phyloP scores from a whole-genome alignment of 2,329 filamentous ascomycete genomes.

The Alternaria sp. region DNA sequence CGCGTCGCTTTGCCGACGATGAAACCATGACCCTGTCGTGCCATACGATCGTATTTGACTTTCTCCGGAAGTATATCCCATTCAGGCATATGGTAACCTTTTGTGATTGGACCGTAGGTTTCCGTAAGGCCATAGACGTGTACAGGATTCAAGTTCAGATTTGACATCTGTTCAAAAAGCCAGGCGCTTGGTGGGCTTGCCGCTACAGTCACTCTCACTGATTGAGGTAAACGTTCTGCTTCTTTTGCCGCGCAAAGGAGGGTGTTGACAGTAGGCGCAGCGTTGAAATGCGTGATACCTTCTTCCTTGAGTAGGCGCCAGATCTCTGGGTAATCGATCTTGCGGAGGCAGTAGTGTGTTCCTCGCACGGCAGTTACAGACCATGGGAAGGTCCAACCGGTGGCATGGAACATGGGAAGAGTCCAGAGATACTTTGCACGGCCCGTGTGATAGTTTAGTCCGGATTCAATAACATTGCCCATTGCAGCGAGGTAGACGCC shows the following conservation, averaged over 20 bases:
- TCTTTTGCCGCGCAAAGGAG: constrained; percentile 82
- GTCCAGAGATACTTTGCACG: constrained; percentile 90
- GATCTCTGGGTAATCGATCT: constrained; percentile 93
- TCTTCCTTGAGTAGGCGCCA: constrained; percentile 90
- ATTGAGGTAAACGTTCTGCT: constrained; percentile 72
- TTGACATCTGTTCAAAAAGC: constrained; percentile 91
- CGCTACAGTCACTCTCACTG: constrained; percentile 89
- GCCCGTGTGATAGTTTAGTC: constrained; percentile 74
- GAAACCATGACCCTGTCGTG: constrained; percentile 91
- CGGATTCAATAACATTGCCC: constrained; percentile 87
- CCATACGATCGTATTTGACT: constrained; percentile 89
- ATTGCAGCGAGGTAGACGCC: constrained; percentile 85
- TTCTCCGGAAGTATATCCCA: constrained; percentile 79
- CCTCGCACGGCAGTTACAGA: constrained; percentile 89
- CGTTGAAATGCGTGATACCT: constrained; percentile 91
- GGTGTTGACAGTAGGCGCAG: constrained; percentile 95
- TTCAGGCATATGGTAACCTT: constrained; percentile 84
- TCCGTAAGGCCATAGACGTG: constrained; percentile 91
- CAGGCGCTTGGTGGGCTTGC: constrained; percentile 89
- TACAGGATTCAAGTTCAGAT: constrained; percentile 84
- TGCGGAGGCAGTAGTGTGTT: constrained; percentile 93
- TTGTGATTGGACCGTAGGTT: constrained; percentile 95
- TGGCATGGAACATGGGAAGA: constrained; percentile 82
- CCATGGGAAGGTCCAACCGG: constrained; percentile 88
- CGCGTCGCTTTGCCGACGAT: constrained; percentile 81